phyloP scores from a whole-genome alignment of 306 rosid species.

The Dryas octopetala region DNA sequence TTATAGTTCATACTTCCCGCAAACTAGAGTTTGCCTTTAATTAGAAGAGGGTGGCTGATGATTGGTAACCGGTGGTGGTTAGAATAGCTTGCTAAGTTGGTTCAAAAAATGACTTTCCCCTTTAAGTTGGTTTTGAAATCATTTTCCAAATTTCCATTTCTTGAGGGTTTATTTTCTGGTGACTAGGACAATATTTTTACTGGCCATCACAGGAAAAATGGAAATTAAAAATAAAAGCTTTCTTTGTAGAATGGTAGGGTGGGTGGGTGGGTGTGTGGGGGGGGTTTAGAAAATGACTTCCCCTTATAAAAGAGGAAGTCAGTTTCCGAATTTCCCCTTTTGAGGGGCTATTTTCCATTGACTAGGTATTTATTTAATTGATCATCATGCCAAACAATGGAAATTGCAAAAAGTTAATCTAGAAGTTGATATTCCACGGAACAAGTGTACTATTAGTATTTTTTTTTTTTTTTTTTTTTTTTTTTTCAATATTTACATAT shows the following conservation, averaged over 20 bases:
- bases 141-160: neutral
- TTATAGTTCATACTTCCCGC: too few relatives aligned
- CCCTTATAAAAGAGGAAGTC: neutral
- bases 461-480: neutral
- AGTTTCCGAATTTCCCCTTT: neutral
- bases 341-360: neutral
- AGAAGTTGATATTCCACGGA: neutral
- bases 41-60: too few relatives aligned
- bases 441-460: neutral
- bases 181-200: neutral
- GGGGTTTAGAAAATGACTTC: neutral
- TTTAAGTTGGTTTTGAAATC: neutral
- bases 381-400: neutral
- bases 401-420: neutral
- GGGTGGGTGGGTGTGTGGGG: too few relatives aligned
- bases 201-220: neutral
- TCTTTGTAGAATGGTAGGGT: neutral
- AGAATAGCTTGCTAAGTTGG: too few relatives aligned
- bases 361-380: neutral
- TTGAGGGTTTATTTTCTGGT: too few relatives aligned
- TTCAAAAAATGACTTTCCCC: too few relatives aligned
- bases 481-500: neutral
- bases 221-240: neutral
- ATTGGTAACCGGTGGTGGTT: too few relatives aligned
- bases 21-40: too few relatives aligned